Evolutionary conservation across 768 basidiomycete species (phyloP), one percentile per base, ranked within the genome.

Genomic region (Ramaria rubella): DNA sequence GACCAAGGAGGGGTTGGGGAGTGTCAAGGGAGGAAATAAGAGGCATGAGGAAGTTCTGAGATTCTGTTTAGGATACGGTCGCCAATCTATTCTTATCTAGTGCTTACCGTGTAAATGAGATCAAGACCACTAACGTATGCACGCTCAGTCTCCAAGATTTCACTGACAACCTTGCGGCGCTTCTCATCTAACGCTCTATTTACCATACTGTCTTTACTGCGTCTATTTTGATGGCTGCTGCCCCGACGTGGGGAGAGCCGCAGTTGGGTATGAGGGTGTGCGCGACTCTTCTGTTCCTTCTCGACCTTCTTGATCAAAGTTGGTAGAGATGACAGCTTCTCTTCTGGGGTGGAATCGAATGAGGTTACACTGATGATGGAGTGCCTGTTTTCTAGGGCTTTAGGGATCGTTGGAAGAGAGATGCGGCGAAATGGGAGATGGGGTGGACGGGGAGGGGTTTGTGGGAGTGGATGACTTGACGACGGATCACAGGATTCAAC

Each of bases 121-220:
- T 92, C 88, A 40, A 94, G 76, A 8, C 90, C 91, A 62, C 85
- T 81, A 30, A 92, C 79, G 62, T 94, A 94, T 0, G 83, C 79
- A 63, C 77, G 81, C 71, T 94, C 91, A 0, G 90, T 92, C 55
- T 86, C 82, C 61, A 81, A 83, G 60, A 94, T 86, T 66, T 94
- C 91, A 43, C 81, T 75, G n/a, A 91, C 75, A 34, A 93, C 77
- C 68, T 82, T 88, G 44, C 77, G 70, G 49, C 85, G 73, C 66
- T 85, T 92, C 38, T 70, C 70, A 44, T 78, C 74, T 48, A 70
- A 71, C 46, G 76, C 74, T 49, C 81, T 77, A 63, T 82, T 75
- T 1, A 75, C 76, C 57, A 71, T 64, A 1, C 73, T 73, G 12
- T 51, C 66, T 23, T 64, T 58, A 14, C 58, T 67, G 4, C 66